Base-by-base conservation (phyloP, 495 filamentous ascomycete genomes). In the Articulospora tetracladia region DNA sequence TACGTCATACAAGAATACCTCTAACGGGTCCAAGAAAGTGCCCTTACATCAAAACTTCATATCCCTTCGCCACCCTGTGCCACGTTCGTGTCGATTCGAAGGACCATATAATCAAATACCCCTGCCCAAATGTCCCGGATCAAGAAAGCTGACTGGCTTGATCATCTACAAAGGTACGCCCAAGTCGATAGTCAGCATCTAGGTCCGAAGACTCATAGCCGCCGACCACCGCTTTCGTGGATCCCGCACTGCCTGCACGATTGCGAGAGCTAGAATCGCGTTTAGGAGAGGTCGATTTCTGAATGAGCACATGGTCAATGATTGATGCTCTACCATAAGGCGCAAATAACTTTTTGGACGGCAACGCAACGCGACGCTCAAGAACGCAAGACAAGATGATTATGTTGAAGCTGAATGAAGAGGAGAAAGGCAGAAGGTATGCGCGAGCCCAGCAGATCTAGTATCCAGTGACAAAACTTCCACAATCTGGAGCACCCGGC, bases 141-240 rank as follows among this genome's bases (percentile, higher is more conserved):
- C 30, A 67, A 39, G 64, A 67, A 56, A 67, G 60, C 50, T 67
- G 60, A 53, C 60, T 67, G 19, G 60, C 60, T n/a, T 63, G 57
- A 39, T 67, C 64, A 49, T 67, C 64, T 22, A 58, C 60, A 20
- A 66, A 34, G 7, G 25, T 65, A 13, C 53, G 34, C 25, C 24
- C 25, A 20, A 59, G 46, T n/a, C 52, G 24, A 41, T 62, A 56
- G 32, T 58, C 58, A 36, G 20, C 13, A 32, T 28, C 34, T 11
- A 50, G 17, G n/a, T 50, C 48, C n/a, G 60, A 63, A 26, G 57
- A 25, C 19, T 61, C 55, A 34, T 50, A 36, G 7, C 23, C 53
- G 3, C 54, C 61, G 25, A 60, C 59, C 20, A 61, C 58, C 13
- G 51, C 57, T 15, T 22, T 57, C n/a, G 59, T 39, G 50, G 66